A percentile compares a stretch with the other conserved stretches of the same genome.
phyloP scores from a whole-genome alignment of 2,329 filamentous ascomycete species.

The Akanthomyces uredinophilus region DNA sequence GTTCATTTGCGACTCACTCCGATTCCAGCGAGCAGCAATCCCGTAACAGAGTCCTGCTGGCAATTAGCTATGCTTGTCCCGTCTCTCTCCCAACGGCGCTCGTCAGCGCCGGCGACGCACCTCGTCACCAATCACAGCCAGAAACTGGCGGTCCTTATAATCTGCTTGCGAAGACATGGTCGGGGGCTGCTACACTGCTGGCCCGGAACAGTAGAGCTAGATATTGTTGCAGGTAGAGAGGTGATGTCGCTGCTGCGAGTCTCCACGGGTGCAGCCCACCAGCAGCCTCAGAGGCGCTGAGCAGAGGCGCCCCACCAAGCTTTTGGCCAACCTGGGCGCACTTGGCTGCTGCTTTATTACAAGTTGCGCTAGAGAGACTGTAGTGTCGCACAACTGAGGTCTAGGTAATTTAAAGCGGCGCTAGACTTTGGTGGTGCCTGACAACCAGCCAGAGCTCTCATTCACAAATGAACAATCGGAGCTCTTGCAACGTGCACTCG shows the following conservation, averaged over 20 bases:
- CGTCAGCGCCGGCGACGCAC: constrained; percentile 39
- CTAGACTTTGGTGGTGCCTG: neutral
- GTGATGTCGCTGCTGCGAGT: neutral
- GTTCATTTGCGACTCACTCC: constrained; percentile 54
- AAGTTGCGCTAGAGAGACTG: neutral
- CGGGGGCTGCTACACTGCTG: neutral
- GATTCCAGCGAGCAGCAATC: constrained; percentile 89
- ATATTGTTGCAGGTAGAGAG: neutral
- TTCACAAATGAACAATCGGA: constrained; percentile 12
- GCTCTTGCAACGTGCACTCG: neutral
- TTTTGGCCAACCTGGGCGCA: neutral
- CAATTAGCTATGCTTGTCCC: constrained; percentile 19
- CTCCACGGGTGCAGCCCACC: neutral
- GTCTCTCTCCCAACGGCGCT: neutral
- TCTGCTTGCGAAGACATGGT: constrained; percentile 50
- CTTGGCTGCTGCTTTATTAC: constrained; percentile 12
- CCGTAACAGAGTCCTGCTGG: constrained; percentile 85
- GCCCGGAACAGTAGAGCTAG: neutral
- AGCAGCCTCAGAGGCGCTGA: neutral
- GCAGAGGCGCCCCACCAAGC: neutral
- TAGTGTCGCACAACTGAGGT: neutral
- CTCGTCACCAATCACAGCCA: constrained; percentile 97
- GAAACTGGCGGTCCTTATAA: constrained; percentile 84
- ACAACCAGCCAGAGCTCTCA: constrained; percentile 9
- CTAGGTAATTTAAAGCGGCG: neutral